Evolutionary conservation across 306 rosid genomes (phyloP), one percentile per base, ranked within the genome.

Genomic region (Fragaria vesca): DNA sequence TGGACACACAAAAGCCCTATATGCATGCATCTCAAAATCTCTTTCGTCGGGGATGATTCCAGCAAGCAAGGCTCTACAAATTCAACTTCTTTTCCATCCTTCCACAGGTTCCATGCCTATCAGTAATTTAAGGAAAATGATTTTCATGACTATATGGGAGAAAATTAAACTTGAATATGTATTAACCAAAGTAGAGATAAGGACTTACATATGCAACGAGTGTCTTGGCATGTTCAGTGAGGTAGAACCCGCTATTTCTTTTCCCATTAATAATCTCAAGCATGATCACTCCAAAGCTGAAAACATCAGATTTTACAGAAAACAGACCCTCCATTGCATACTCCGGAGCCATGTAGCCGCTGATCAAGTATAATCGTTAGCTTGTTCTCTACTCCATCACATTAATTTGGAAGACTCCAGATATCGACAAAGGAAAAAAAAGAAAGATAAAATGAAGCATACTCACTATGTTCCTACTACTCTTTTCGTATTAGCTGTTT

Each of bases 281-380:
- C 18, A 87, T 8, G 2, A 89, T n/a, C 16, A 89, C 77, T 10
- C 91, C 88, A 47, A 85, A 89, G 40, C 91, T 89, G 38, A 87
- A 89, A 1, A 85, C 83, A 76, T 89, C 86, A 0, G 79, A 89
- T 57, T 89, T 87, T 2, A 28, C 10, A 0, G 87, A 89, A 63
- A 73, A 80, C 9, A 52, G 68, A 76, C 88, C 89, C 17, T 76
- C 81, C 50, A 75, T 79, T 30, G 76, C 84, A 55, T 89, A 85
- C n/a, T 89, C 81, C 0, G 87, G 89, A 62, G 89, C 85, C 88
- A 89, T 87, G 38, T 89, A 89, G 32, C 91, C 88, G 2, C 91
- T 89, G 42, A 18, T 62, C 77, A 18, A 58, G 42, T 12, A 62
- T 30, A 62, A 28, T 4, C 2, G 5, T 55, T 55, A 55, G 30